Percentiles rank a stretch among this genome's conserved stretches.
phyloP scores from a whole-genome alignment of 805 yeast genomes.

The Wickerhamia fluorescens region DNA sequence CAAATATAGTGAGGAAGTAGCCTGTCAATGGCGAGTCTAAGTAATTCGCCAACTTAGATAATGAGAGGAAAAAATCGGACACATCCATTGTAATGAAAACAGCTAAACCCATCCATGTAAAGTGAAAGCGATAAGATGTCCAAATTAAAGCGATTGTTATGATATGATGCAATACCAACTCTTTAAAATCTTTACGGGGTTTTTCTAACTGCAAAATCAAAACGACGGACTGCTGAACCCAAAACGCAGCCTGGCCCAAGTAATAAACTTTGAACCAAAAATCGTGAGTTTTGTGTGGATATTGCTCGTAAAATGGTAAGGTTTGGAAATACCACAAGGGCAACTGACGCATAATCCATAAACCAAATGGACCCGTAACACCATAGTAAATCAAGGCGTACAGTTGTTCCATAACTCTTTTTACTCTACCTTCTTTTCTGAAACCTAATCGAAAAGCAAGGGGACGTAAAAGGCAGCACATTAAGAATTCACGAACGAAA shows the following conservation, averaged over 20 bases:
- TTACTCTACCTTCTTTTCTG: slow-evolving; percentile 46
- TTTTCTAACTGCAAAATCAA: slow-evolving; percentile 80
- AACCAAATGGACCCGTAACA: slow-evolving; percentile 75
- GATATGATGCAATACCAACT: slow-evolving; percentile 87
- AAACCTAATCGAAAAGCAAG: slow-evolving; percentile 52
- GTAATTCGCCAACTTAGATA: slow-evolving; percentile 83
- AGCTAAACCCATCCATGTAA: slow-evolving; percentile 91
- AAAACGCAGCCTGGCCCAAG: slow-evolving; percentile 89
- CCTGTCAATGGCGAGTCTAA: slow-evolving; percentile 58
- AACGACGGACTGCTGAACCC: slow-evolving; percentile 94
- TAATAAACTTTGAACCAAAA: slow-evolving; percentile 72
- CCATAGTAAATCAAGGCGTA: slow-evolving; percentile 80
- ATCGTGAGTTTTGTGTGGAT: slow-evolving; percentile 77
- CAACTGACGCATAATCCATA: slow-evolving; percentile 73
- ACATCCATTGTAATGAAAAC: slow-evolving; percentile 94
- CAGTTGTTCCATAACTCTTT: slow-evolving; percentile 89
- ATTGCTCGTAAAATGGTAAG: slow-evolving; percentile 64
- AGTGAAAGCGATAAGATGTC: slow-evolving; percentile 87
- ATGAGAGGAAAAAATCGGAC: slow-evolving; percentile 81
- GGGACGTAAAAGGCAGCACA: slow-evolving; percentile 78
- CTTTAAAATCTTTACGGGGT: slow-evolving; percentile 90
- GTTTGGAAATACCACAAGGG: slow-evolving; percentile 92
- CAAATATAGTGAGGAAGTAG: slow-evolving; percentile 64
- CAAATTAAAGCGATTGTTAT: slow-evolving; percentile 83
- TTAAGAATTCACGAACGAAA: slow-evolving; percentile 80